Evolutionary conservation across 129 eudicot species (phyloP).

Genomic region (Arctium minus): DNA sequence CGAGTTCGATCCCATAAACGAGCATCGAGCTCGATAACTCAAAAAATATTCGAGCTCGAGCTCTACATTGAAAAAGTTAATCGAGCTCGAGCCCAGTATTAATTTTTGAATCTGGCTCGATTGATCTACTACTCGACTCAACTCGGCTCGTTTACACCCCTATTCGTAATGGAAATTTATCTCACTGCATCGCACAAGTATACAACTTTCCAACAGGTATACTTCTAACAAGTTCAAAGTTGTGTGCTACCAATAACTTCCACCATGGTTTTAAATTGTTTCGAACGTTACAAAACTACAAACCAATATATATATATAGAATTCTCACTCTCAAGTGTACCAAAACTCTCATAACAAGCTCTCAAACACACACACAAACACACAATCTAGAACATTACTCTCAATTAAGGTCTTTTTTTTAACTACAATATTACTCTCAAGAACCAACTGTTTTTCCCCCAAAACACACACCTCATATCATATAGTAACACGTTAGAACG

Average conservation of each 20-base stretch:
- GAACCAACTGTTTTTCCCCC: constrained; percentile 43
- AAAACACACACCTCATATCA: constrained; percentile 55
- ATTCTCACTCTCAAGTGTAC: constrained; percentile 26
- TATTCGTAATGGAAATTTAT: not conserved
- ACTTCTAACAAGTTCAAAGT: not conserved
- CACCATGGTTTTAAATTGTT: not conserved
- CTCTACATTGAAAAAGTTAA: too few species aligned
- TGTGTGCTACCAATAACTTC: not conserved
- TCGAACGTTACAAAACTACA: constrained; percentile 20
- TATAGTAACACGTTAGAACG: constrained; percentile 56
- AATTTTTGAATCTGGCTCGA: too few species aligned
- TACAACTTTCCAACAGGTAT: too few species aligned
- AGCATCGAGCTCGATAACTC: too few species aligned
- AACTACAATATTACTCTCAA: constrained; percentile 32
- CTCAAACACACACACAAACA: constrained; percentile 32
- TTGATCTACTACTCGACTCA: too few species aligned
- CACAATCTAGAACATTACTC: constrained; percentile 21
- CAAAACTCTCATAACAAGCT: constrained; percentile 44
- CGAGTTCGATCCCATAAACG: too few species aligned
- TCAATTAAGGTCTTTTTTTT: constrained; percentile 25
- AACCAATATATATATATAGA: constrained; percentile 18
- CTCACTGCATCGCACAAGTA: not conserved
- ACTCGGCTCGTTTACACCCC: too few species aligned
- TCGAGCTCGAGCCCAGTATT: too few species aligned
- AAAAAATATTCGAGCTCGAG: too few species aligned